Percentiles rank a stretch among this genome's conserved stretches.
Evolutionary conservation across 1,284 basidiomycete genomes (phyloP).

Genomic region (Vanrija pseudolonga): DNA sequence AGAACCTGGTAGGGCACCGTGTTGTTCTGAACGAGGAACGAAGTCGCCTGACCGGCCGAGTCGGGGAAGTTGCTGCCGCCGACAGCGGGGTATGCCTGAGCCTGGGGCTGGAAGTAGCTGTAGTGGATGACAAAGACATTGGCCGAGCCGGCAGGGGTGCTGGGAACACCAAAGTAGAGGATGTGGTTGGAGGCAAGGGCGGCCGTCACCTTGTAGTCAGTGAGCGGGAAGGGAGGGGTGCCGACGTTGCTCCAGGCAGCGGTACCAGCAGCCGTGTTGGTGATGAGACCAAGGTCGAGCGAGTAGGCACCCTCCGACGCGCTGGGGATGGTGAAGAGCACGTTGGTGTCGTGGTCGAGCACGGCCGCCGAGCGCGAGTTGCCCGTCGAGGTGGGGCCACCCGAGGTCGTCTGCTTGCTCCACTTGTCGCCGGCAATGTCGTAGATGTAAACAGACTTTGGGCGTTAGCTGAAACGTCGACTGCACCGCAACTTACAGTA

Average conservation of each 20-base stretch:
- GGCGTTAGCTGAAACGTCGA: background rate
- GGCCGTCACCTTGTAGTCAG: constrained; percentile 33
- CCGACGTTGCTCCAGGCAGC: constrained; percentile 63
- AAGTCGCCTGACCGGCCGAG: constrained; percentile 67
- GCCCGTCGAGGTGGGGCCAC: constrained; percentile 32
- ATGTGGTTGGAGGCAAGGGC: constrained; percentile 47
- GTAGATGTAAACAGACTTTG: constrained; percentile 46
- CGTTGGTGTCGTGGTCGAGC: constrained; percentile 84
- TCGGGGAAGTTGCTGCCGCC: constrained; percentile 64
- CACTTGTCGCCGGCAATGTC: constrained; percentile 43
- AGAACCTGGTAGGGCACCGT: constrained; percentile 71
- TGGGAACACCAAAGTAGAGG: constrained; percentile 71
- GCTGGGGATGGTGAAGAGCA: constrained; percentile 56
- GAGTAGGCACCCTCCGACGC: constrained; percentile 51
- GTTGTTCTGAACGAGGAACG: constrained; percentile 64
- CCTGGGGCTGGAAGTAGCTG: constrained; percentile 71
- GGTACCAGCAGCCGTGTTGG: constrained; percentile 58
- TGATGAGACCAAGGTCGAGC: constrained; percentile 62
- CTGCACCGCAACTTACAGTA: constrained; percentile 44
- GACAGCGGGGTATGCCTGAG: constrained; percentile 60
- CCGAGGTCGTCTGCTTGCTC: constrained; percentile 46
- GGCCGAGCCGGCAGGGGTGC: constrained; percentile 61
- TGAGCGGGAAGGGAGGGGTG: constrained; percentile 55
- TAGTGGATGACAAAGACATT: constrained; percentile 85
- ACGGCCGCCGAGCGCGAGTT: constrained; percentile 54